These are phyloP conservation scores for Gomphus sp. DNA, from an alignment of 1,284 basidiomycete genomes.

Conservation along the genomic window DNA sequence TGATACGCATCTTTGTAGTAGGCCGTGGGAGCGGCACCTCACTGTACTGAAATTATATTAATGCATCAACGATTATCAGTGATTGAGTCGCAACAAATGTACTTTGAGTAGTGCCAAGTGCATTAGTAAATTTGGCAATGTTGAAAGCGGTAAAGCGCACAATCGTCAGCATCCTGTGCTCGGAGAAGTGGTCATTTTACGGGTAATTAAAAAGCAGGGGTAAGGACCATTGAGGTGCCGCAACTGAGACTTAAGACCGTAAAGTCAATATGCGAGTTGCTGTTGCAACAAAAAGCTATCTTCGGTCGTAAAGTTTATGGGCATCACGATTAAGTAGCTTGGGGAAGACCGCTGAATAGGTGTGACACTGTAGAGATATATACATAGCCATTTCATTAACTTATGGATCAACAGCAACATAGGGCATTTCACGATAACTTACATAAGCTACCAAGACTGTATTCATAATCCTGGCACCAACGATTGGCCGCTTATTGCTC, in stretches of 20 bases:
- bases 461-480: no score
- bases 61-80: no score
- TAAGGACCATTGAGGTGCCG: not conserved
- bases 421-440: no score
- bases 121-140: not conserved
- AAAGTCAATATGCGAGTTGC: not conserved
- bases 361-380: no score
- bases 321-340: no score
- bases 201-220: no score
- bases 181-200: not conserved
- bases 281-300: not conserved
- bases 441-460: no score
- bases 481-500: no score
- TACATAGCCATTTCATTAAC: no score
- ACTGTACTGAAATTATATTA: not conserved
- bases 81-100: not conserved
- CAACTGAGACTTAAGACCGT: not conserved
- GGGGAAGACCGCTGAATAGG: no score
- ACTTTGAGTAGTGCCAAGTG: constrained; percentile 6
- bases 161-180: not conserved
- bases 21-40: not conserved
- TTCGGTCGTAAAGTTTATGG: no score
- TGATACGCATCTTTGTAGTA: constrained; percentile 10
- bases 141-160: constrained; percentile 4
- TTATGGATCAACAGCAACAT: no score